Conservation (phyloP, 345 rosid genomes). For the Erucastrum elatum region DNA sequence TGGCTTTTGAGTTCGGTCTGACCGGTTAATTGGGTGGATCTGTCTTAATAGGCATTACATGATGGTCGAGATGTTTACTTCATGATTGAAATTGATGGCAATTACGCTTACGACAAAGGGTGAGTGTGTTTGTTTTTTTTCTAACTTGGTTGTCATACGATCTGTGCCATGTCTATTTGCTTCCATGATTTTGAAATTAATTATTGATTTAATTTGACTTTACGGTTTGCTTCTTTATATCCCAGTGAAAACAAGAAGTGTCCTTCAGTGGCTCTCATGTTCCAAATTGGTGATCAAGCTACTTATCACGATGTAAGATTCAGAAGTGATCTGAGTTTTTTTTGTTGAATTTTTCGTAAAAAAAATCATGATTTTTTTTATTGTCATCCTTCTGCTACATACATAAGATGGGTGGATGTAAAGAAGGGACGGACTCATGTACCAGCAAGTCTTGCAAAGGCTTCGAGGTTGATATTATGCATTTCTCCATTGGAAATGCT, state of each 20-base stretch:
- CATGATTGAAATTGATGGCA: constrained; percentile 85
- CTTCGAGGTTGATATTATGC: constrained; percentile 99
- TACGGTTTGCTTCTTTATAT: constrained; percentile 33
- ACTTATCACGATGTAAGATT: constrained; percentile 78
- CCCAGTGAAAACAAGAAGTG: constrained; percentile 69
- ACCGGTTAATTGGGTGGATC: background rate
- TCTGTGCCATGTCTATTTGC: constrained; percentile 18
- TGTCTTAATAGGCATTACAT: constrained; percentile 71
- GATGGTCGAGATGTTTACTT: constrained; percentile 85
- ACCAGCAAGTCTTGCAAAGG: constrained; percentile 90
- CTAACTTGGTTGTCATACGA: constrained; percentile 3
- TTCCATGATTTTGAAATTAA: constrained; percentile 7
- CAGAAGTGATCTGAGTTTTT: background rate
- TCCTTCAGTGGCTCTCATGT: constrained; percentile 93
- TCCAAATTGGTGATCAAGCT: constrained; percentile 82
- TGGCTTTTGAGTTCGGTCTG: background rate
- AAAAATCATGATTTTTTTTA: background rate
- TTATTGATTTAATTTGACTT: background rate
- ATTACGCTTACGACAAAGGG: constrained; percentile 83
- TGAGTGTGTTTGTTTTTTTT: constrained; percentile 29
- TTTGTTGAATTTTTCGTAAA: background rate
- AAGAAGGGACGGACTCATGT: constrained; percentile 64
- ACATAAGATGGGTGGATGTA: constrained; percentile 92
- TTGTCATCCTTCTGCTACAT: constrained; percentile 20
- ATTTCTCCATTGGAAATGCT: constrained; percentile 94